These are phyloP conservation scores for Cladosporium colombiae DNA, from an alignment of 2,329 filamentous ascomycete species.

Conservation along the genomic window DNA sequence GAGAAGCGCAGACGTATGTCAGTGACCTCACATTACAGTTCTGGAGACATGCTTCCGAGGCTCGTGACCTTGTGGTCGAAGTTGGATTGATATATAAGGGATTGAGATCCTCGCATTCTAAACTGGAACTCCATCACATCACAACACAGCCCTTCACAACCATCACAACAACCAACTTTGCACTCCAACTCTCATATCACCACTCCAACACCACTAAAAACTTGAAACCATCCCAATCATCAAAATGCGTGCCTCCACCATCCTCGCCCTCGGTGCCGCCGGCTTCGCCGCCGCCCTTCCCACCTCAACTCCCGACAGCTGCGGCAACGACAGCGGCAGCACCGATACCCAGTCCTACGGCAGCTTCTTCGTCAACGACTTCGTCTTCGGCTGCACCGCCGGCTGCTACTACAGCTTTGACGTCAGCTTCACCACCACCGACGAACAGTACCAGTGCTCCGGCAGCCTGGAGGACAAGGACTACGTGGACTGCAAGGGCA, in stretches of 20 bases:
- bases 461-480: conserved; percentile 25
- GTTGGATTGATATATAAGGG: not conserved
- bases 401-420: conserved; percentile 30
- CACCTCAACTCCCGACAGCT: conserved; percentile 6
- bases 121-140: not conserved
- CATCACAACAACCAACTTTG: not conserved
- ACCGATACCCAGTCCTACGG: not conserved
- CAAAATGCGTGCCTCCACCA: conserved; percentile 27
- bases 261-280: conserved; percentile 26
- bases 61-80: not conserved
- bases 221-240: conserved; percentile 9
- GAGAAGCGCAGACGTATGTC: not conserved
- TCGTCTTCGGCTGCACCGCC: conserved; percentile 30
- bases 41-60: not conserved
- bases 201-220: conserved; percentile 9
- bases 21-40: conserved; percentile 12
- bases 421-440: conserved; percentile 22
- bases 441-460: conserved; percentile 26
- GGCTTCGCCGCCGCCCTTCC: conserved; percentile 26
- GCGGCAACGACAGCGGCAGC: conserved; percentile 5
- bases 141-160: not conserved
- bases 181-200: not conserved
- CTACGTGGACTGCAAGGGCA: conserved; percentile 29
- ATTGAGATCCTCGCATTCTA: not conserved
- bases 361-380: conserved; percentile 29